phyloP scores from a whole-genome alignment of 495 filamentous ascomycete genomes.

The Xanthoparmelia taractica region DNA sequence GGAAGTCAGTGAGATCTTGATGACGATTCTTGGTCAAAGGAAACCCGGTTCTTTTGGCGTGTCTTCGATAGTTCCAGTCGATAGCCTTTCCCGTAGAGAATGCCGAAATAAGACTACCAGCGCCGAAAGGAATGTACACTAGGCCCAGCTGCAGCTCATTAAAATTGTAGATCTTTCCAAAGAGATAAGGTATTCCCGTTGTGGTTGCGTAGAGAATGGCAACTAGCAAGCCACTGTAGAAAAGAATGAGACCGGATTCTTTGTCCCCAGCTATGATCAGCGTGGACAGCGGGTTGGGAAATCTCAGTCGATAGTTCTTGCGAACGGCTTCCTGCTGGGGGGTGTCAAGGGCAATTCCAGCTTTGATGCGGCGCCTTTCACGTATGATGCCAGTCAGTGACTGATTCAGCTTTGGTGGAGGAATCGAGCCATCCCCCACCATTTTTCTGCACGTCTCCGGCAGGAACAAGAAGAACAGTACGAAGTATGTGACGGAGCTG shows the following conservation, averaged over 20 bases:
- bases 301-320: conserved; percentile 46
- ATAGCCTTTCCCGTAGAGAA: conserved; percentile 23
- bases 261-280: conserved; percentile 59
- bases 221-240: conserved; percentile 49
- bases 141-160: conserved; percentile 46
- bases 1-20: conserved; percentile 37
- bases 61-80: conserved; percentile 22
- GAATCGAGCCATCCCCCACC: conserved; percentile 58
- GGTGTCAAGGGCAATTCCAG: conserved; percentile 25
- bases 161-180: conserved; percentile 47
- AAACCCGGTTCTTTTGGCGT: conserved; percentile 20
- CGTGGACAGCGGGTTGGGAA: conserved; percentile 65
- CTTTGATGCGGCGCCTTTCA: conserved; percentile 27
- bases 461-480: conserved; percentile 33
- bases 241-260: conserved; percentile 52
- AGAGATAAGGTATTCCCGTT: conserved; percentile 43
- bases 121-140: conserved; percentile 46
- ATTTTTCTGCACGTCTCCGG: conserved; percentile 53
- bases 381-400: conserved; percentile 32
- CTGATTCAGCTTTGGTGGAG: conserved; percentile 31
- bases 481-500: conserved; percentile 30
- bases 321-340: conserved; percentile 19
- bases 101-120: conserved; percentile 29
- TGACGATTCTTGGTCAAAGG: conserved; percentile 15
- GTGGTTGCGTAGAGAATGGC: conserved; percentile 51